These are phyloP conservation scores for Pseudopithomyces maydicus DNA, from an alignment of 2,329 filamentous ascomycete genomes.

Conservation along the genomic window DNA sequence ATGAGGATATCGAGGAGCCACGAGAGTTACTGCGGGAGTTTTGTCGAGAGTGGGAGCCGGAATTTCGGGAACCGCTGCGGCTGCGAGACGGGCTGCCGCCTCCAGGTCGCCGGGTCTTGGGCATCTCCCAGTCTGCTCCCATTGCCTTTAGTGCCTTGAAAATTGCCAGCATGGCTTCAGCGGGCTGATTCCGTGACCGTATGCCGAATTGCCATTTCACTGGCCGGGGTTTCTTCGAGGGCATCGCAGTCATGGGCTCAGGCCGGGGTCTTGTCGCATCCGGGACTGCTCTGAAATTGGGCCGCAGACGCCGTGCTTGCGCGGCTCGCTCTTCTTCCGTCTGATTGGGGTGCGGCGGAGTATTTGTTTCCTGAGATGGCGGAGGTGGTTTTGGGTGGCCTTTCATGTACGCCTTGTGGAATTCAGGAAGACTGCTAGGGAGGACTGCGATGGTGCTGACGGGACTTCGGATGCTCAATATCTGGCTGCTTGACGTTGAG, in stretches of 20 bases:
- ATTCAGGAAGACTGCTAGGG: constrained; percentile 86
- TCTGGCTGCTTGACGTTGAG: constrained; percentile 49
- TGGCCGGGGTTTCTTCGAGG: constrained; percentile 73
- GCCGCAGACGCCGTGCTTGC: constrained; percentile 79
- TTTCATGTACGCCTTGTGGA: constrained; percentile 90
- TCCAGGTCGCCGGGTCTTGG: constrained; percentile 46
- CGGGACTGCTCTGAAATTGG: constrained; percentile 73
- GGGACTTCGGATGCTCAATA: constrained; percentile 47
- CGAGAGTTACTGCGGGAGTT: constrained; percentile 39
- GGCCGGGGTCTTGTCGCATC: constrained; percentile 62
- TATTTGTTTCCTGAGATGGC: constrained; percentile 26
- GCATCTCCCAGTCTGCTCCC: constrained; percentile 82
- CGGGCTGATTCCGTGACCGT: constrained; percentile 87
- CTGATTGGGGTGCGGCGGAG: constrained; percentile 50
- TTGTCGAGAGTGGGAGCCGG: constrained; percentile 34
- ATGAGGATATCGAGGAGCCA: constrained; percentile 39
- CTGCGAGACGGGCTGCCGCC: constrained; percentile 46
- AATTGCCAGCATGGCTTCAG: constrained; percentile 92
- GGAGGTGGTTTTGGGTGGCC: constrained; percentile 53
- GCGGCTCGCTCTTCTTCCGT: constrained; percentile 73
- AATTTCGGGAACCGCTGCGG: constrained; percentile 33
- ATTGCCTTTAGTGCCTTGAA: constrained; percentile 89
- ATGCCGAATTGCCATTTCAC: constrained; percentile 99
- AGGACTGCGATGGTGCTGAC: constrained; percentile 87
- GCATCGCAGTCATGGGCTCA: constrained; percentile 60